These are phyloP conservation scores for Lepiota brunneoincarnata DNA, from an alignment of 768 basidiomycete genomes.

Conservation along the genomic window DNA sequence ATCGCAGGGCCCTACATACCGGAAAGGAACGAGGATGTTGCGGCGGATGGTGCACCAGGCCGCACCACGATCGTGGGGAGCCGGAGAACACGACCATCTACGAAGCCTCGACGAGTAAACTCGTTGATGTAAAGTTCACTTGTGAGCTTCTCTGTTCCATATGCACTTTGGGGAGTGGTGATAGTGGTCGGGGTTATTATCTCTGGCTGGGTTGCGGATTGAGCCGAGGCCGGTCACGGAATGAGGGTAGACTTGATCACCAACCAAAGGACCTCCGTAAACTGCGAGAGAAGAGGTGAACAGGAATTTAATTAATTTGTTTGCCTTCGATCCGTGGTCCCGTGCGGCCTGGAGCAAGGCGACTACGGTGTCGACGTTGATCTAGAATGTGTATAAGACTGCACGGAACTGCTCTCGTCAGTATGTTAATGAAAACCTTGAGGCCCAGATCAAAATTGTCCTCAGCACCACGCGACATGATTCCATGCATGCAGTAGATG, in stretches of 20 bases:
- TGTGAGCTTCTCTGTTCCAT: conserved; percentile 54
- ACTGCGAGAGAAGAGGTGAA: conserved; percentile 63
- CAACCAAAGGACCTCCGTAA: conserved; percentile 53
- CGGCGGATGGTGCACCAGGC: conserved; percentile 50
- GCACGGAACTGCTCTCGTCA: neutral
- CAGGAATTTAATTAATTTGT: conserved; percentile 44
- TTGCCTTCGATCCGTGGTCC: conserved; percentile 18
- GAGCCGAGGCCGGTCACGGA: neutral
- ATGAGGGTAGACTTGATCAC: neutral
- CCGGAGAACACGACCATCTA: conserved; percentile 58
- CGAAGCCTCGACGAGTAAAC: conserved; percentile 55
- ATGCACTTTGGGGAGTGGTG: conserved; percentile 53
- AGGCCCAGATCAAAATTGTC: conserved; percentile 56
- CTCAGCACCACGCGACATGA: conserved; percentile 64
- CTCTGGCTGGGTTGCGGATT: conserved; percentile 28
- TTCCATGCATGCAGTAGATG: conserved; percentile 53
- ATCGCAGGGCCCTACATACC: conserved; percentile 27
- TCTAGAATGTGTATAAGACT: conserved; percentile 23
- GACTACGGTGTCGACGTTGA: conserved; percentile 59
- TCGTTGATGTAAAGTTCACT: conserved; percentile 59
- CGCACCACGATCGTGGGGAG: conserved; percentile 60
- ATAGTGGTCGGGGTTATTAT: conserved; percentile 46
- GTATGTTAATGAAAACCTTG: conserved; percentile 26
- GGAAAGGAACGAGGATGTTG: conserved; percentile 56
- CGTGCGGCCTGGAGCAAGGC: conserved; percentile 37